Conservation (phyloP, 805 yeast genomes). For the Geotrichum ghanense region DNA sequence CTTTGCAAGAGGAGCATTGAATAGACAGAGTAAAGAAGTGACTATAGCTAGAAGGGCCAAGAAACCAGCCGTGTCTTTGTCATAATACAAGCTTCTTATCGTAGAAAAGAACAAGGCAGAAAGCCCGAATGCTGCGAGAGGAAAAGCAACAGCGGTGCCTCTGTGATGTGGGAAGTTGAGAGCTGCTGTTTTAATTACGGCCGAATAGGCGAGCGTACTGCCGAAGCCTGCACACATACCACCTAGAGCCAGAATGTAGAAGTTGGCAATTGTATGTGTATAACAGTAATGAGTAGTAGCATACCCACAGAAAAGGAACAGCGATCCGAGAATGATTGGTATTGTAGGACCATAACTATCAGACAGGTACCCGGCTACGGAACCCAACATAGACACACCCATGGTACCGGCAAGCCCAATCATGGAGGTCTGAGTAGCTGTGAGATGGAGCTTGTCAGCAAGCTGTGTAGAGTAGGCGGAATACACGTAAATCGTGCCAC, state of each 20-base stretch:
- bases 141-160: conserved; percentile 68
- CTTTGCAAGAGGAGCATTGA: conserved; percentile 11
- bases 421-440: conserved; percentile 49
- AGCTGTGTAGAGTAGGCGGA: conserved; percentile 66
- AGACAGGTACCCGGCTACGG: conserved; percentile 16
- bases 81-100: conserved; percentile 30
- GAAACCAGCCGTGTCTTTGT: conserved; percentile 17
- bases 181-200: conserved; percentile 63
- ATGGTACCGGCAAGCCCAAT: conserved; percentile 54
- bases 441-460: conserved; percentile 41
- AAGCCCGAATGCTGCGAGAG: conserved; percentile 63
- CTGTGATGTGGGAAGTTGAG: conserved; percentile 51
- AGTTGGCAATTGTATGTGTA: conserved; percentile 22
- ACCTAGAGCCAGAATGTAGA: conserved; percentile 31
- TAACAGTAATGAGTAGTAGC: conserved; percentile 40
- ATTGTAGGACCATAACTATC: conserved; percentile 14
- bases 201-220: conserved; percentile 51
- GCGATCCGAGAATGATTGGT: conserved; percentile 42
- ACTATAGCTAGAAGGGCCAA: conserved; percentile 10
- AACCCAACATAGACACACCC: conserved; percentile 39
- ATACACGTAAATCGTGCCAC: conserved; percentile 60
- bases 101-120: conserved; percentile 60
- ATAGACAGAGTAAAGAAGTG: conserved; percentile 10
- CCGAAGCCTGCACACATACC: conserved; percentile 46
- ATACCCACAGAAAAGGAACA: conserved; percentile 43